Percentiles rank a stretch among this genome's conserved stretches.
Conservation (phyloP, 805 yeast genomes). For the Metschnikowia drakensbergensis region DNA sequence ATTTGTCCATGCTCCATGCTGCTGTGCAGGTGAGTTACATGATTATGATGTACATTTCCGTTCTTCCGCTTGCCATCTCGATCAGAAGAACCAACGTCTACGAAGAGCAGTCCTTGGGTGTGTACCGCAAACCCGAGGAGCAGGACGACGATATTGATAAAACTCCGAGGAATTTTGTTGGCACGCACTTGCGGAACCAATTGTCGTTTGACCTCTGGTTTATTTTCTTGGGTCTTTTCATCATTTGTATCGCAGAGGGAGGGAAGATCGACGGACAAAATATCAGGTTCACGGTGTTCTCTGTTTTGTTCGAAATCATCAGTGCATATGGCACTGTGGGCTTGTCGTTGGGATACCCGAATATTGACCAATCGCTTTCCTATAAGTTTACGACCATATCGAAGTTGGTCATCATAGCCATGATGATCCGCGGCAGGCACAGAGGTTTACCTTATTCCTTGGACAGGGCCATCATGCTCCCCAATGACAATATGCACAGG, state of each 20-base stretch:
- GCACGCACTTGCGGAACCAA: conserved; percentile 86
- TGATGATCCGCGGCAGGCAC: conserved; percentile 93
- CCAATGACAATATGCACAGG: conserved; percentile 59
- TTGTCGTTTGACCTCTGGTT: conserved; percentile 95
- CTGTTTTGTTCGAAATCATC: conserved; percentile 78
- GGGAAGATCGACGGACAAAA: conserved; percentile 45
- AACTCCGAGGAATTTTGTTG: conserved; percentile 61
- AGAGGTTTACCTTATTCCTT: conserved; percentile 92
- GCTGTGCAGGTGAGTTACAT: conserved; percentile 90
- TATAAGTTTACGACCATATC: conserved; percentile 69
- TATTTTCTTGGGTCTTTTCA: conserved; percentile 76
- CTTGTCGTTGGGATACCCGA: conserved; percentile 78
- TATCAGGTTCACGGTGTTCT: conserved; percentile 59
- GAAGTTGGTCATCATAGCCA: conserved; percentile 78
- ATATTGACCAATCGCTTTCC: conserved; percentile 61
- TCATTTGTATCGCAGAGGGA: conserved; percentile 85
- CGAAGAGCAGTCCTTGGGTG: conserved; percentile 95
- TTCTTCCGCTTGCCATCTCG: conserved; percentile 91
- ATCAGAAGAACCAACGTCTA: conserved; percentile 96
- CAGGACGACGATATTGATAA: conserved; percentile 32
- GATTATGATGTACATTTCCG: conserved; percentile 98
- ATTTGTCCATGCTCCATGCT: conserved; percentile 70
- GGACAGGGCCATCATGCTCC: conserved; percentile 90
- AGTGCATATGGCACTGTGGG: conserved; percentile 98
- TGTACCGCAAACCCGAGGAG: conserved; percentile 50